Percentiles rank a stretch among this genome's conserved stretches.
These are phyloP conservation scores for Pulveroboletus sp. DNA, from an alignment of 768 basidiomycete genomes.

Conservation along the genomic window DNA sequence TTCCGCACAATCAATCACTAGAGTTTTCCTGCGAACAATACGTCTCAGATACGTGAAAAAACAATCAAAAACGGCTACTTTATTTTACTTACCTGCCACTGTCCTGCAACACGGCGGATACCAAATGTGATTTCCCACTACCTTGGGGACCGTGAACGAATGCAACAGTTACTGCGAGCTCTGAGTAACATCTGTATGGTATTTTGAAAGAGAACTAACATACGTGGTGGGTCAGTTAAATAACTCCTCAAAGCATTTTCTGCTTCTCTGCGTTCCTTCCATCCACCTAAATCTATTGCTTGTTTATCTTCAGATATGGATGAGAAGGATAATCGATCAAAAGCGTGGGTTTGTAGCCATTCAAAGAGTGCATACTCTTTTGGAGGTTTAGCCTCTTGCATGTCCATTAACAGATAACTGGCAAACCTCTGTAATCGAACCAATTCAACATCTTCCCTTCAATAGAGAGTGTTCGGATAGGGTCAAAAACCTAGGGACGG, in stretches of 20 bases:
- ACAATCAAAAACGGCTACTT: background rate
- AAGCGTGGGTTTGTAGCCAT: constrained; percentile 64
- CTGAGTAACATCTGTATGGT: background rate
- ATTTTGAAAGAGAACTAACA: constrained; percentile 17
- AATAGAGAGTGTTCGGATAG: constrained; percentile 79
- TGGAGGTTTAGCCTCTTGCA: constrained; percentile 1
- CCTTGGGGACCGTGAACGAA: constrained; percentile 84
- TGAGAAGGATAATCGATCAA: constrained; percentile 44
- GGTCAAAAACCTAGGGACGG: constrained; percentile 77
- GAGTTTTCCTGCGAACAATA: constrained; percentile 44
- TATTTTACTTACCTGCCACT: constrained; percentile 40
- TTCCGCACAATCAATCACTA: constrained; percentile 81
- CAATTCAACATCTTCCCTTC: constrained; percentile 77
- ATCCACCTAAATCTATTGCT: constrained; percentile 42
- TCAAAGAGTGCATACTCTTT: constrained; percentile 70
- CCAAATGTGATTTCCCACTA: constrained; percentile 67
- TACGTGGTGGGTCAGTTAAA: constrained; percentile 73
- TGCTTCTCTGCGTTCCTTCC: constrained; percentile 85
- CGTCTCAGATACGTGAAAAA: background rate
- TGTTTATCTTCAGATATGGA: constrained; percentile 16
- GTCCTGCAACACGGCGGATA: constrained; percentile 49
- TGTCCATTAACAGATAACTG: background rate
- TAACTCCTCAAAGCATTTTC: constrained; percentile 63
- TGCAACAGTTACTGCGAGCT: constrained; percentile 55
- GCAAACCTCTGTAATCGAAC: constrained; percentile 72